phyloP scores from a whole-genome alignment of 148 eudicot genomes.

The Rhododendron simsii region DNA sequence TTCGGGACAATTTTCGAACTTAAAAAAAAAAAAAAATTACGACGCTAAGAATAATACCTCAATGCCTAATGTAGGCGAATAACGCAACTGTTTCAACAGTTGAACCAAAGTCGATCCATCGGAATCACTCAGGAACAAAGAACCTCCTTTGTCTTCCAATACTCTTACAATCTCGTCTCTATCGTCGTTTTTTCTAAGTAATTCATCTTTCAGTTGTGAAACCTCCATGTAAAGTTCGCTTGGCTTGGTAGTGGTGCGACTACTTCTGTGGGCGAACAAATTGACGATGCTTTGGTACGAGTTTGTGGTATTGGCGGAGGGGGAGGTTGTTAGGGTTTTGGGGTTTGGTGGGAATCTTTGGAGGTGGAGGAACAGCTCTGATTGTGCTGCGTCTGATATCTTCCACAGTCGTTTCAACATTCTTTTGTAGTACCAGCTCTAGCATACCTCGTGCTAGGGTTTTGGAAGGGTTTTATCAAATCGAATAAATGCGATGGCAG shows the following conservation, averaged over 20 bases:
- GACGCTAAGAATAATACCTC: neutral
- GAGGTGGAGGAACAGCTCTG: conserved; percentile 11
- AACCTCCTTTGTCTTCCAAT: neutral
- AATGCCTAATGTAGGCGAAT: neutral
- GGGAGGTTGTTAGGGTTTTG: neutral
- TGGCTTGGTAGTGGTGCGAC: neutral
- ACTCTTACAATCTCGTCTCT: neutral
- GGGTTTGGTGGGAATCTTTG: conserved; percentile 9
- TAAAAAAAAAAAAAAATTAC: neutral
- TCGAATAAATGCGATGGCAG: neutral
- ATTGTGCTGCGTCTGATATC: conserved; percentile 14
- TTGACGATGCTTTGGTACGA: neutral
- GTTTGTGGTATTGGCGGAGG: neutral
- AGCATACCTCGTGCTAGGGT: neutral
- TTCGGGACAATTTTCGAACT: neutral
- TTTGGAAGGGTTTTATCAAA: neutral
- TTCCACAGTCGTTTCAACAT: conserved; percentile 27
- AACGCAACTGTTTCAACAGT: neutral
- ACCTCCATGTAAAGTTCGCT: conserved; percentile 23
- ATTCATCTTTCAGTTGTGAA: conserved; percentile 37
- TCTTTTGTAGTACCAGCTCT: neutral
- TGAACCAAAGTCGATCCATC: neutral
- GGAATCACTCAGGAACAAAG: neutral
- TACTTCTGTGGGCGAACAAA: conserved; percentile 17
- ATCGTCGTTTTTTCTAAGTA: conserved; percentile 25